Base-by-base conservation (phyloP, 352 stramenopile genomes). In the Globisporangium heterothallicum region DNA sequence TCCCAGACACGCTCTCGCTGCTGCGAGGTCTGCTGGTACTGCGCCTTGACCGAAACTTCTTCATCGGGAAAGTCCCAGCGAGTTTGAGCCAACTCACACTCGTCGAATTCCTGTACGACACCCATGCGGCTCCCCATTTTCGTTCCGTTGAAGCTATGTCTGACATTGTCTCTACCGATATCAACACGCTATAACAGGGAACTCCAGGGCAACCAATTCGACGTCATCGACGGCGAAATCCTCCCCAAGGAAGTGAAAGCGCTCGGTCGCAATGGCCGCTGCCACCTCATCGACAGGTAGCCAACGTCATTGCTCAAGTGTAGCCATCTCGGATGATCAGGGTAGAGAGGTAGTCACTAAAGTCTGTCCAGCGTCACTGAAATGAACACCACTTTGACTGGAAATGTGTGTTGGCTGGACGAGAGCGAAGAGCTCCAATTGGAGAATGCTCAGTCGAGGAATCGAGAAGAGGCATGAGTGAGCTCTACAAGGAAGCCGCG, bases 401-500 rank as follows among this genome's bases (percentile, higher is more conserved):
- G 38, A 24, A 46, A 35, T 18, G n/a, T 25, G 1, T 22, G 47
- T 10, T 43, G n/a, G 18, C 8, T 49, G 32, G 30, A n/a, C 21
- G 46, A 29, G 19, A 47, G 29, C 12, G 26, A 52, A 53, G 42
- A 27, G 41, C 26, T 47, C 18, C 19, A 22, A 50, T 14, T 12
- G 14, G 6, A 40, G 19, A 18, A 38, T 35, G 52, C 36, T 3
- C 24, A 53, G 42, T 59, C 10, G 29, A 0, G 22, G 43, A 41
- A n/a, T 14, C 7, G 18, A n/a, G 9, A 43, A 6, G 35, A 45
- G n/a, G 36, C 41, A 92, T 89, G 83, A 94, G 80, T 43, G 79
- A 91, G 62, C 72, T 94, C 14, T 94, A 94, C 59, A 84, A 85
- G 59, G 83, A 92, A 56, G 83, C 80, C 9, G 80, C 83, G 18